Evolutionary conservation across 2,329 filamentous ascomycete genomes (phyloP).

Genomic region (Exophiala sp.): DNA sequence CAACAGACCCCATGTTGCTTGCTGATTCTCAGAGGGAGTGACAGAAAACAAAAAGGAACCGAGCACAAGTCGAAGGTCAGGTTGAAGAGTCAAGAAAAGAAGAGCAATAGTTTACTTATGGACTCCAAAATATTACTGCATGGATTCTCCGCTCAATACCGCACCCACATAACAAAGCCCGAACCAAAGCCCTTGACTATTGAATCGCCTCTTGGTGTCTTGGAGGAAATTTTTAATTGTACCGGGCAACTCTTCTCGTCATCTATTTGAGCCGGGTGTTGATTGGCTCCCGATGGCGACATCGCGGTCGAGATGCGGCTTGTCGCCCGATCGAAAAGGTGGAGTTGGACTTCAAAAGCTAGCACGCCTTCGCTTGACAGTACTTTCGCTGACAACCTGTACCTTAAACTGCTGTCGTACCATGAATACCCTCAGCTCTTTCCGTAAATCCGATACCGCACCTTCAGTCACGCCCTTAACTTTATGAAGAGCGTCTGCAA

Average conservation of each 20-base stretch:
- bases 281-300: slow-evolving; percentile 25
- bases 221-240: slow-evolving; percentile 17
- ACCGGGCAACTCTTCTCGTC: slow-evolving; percentile 18
- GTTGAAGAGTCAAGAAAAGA: slow-evolving; percentile 5
- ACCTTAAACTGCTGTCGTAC: too few relatives aligned
- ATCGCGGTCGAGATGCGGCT: slow-evolving; percentile 9
- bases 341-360: too few relatives aligned
- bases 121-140: slow-evolving; percentile 11
- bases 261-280: slow-evolving; percentile 14
- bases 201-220: slow-evolving; percentile 8
- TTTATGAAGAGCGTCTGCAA: too few relatives aligned
- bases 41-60: slow-evolving; percentile 6
- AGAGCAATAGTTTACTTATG: background rate
- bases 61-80: slow-evolving; percentile 1
- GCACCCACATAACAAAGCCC: background rate
- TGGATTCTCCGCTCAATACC: slow-evolving; percentile 1
- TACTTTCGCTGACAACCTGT: too few relatives aligned
- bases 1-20: slow-evolving; percentile 41
- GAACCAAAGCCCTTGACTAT: background rate
- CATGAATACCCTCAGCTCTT: too few relatives aligned
- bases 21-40: background rate
- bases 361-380: too few relatives aligned
- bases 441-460: too few relatives aligned
- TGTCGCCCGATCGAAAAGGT: background rate
- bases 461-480: too few relatives aligned